Conservation (phyloP, 352 stramenopile species). For the Peronosclerospora sorghi region DNA sequence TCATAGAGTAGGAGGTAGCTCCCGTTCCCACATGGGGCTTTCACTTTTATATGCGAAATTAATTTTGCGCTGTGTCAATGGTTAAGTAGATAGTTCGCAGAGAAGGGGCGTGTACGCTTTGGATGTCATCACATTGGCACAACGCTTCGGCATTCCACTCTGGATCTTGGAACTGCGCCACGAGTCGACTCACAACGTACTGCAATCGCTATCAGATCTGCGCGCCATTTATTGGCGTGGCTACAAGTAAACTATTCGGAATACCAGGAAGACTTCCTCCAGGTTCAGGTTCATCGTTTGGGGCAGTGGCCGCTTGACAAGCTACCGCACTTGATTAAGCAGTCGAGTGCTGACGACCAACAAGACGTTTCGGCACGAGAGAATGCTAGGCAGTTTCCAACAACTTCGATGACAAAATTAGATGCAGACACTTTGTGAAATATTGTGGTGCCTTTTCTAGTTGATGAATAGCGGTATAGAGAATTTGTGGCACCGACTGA, state of each 20-base stretch:
- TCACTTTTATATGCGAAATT: conserved; percentile 49
- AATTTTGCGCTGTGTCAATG: conserved; percentile 74
- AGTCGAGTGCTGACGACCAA: not conserved
- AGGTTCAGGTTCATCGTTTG: conserved; percentile 31
- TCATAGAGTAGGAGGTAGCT: conserved; percentile 52
- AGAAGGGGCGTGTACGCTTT: conserved; percentile 63
- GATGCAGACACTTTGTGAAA: conserved; percentile 46
- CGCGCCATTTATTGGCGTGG: too few species aligned
- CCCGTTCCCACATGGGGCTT: too few species aligned
- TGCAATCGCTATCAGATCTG: conserved; percentile 81
- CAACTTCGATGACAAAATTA: conserved; percentile 5
- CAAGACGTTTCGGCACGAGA: not conserved
- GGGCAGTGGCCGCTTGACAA: too few species aligned
- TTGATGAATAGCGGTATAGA: conserved; percentile 40
- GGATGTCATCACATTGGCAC: conserved; percentile 64
- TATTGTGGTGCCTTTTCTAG: conserved; percentile 50
- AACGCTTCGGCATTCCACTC: conserved; percentile 84
- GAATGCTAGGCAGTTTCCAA: not conserved
- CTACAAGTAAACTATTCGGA: conserved; percentile 91
- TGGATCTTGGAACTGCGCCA: conserved; percentile 92
- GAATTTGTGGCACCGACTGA: conserved; percentile 34
- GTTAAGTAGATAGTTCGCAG: conserved; percentile 68
- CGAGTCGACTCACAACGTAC: conserved; percentile 87
- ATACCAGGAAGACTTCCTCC: conserved; percentile 45
- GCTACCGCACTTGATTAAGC: conserved; percentile 12